Conservation (phyloP, 106 monocot genomes). For the Ottelia alismoides region DNA sequence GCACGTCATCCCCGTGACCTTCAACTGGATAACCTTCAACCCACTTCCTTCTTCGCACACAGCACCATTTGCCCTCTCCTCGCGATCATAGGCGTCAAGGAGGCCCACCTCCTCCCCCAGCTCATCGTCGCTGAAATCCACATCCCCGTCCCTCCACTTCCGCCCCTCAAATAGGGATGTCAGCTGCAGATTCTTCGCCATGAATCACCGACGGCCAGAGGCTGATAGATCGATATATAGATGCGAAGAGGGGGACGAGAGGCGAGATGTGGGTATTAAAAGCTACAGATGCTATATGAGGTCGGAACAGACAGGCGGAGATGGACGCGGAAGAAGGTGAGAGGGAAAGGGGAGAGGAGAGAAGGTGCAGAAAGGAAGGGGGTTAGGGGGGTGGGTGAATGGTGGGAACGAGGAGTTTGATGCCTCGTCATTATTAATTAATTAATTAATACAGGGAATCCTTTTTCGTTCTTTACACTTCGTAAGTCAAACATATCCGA, state of each 20-base stretch:
- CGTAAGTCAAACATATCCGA: too few species aligned
- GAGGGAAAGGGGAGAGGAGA: neutral
- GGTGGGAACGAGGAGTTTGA: too few species aligned
- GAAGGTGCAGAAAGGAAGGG: neutral
- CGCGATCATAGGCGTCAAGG: conserved; percentile 44
- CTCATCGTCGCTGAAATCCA: conserved; percentile 10
- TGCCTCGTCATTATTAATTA: too few species aligned
- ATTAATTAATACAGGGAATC: too few species aligned
- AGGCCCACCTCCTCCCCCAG: conserved; percentile 58
- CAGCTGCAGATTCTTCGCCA: conserved; percentile 24
- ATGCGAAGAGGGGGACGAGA: neutral
- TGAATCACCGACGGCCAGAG: neutral
- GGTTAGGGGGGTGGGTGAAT: too few species aligned
- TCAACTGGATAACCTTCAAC: conserved; percentile 21
- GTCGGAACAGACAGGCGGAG: neutral
- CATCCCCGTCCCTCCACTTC: neutral
- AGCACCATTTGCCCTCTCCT: conserved; percentile 10
- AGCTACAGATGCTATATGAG: neutral
- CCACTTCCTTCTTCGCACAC: conserved; percentile 3
- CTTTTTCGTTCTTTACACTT: too few species aligned
- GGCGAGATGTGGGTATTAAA: neutral
- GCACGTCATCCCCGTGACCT: conserved; percentile 75
- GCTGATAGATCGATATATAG: neutral
- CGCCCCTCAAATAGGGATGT: conserved; percentile 8
- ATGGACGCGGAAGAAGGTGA: neutral